A percentile compares a stretch with the other conserved stretches of the same genome.
Conservation (phyloP, 345 rosid genomes). For the Populus alba region DNA sequence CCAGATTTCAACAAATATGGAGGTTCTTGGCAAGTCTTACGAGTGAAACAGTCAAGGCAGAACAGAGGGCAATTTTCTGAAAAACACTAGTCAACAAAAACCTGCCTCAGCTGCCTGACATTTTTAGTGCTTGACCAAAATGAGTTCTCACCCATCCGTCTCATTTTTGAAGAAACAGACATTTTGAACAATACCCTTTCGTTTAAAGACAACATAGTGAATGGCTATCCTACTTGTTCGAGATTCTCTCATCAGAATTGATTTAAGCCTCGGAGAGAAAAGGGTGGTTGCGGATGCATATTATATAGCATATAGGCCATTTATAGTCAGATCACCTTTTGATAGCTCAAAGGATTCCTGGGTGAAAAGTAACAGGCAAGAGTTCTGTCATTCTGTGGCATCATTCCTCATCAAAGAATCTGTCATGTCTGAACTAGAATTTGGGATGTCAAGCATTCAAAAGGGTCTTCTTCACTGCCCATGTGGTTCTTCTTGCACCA, state of each 20-base stretch:
- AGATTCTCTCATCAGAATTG: too few relatives aligned
- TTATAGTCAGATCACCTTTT: neutral
- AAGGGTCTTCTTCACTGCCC: neutral
- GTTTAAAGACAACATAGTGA: neutral
- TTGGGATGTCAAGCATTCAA: neutral
- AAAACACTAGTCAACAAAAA: neutral
- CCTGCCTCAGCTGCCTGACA: neutral
- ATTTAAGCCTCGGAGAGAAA: too few relatives aligned
- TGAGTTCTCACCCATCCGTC: neutral
- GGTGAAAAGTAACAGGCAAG: neutral
- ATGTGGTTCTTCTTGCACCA: neutral
- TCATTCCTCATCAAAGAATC: neutral
- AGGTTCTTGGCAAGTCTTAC: neutral
- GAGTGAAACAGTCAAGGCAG: neutral
- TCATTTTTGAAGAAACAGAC: neutral
- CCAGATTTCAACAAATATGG: neutral
- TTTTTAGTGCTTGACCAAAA: neutral
- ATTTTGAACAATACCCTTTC: neutral
- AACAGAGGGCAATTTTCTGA: neutral
- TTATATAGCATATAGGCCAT: neutral
- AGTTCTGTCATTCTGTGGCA: neutral
- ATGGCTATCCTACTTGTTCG: neutral
- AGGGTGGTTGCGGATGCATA: too few relatives aligned
- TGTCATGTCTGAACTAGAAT: neutral
- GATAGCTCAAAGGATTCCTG: neutral